A percentile compares a stretch with the other conserved stretches of the same genome.
These are phyloP conservation scores for Vigna trinervia DNA, from an alignment of 306 rosid species.

Conservation along the genomic window DNA sequence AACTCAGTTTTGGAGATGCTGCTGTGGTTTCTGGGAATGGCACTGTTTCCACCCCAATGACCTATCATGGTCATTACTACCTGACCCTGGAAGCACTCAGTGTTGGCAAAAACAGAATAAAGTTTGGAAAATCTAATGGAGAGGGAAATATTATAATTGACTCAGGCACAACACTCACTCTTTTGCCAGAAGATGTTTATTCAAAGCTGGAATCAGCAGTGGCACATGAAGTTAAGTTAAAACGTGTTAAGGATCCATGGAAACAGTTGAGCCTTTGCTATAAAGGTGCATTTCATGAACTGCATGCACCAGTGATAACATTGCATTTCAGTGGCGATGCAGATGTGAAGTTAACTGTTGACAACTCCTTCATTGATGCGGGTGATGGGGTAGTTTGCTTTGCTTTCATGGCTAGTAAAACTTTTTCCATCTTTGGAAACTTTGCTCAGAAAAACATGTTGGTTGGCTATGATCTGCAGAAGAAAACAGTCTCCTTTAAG, in stretches of 20 bases:
- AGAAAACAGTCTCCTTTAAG: no score
- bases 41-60: slow-evolving; percentile 25
- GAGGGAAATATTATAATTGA: slow-evolving; percentile 51
- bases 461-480: no score
- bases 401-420: no score
- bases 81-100: neutral
- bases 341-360: no score
- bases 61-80: neutral
- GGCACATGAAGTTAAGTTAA: neutral
- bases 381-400: no score
- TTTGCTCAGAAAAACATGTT: no score
- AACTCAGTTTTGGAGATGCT: neutral
- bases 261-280: slow-evolving; percentile 38
- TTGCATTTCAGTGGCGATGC: no score
- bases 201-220: neutral
- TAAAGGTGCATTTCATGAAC: neutral
- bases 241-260: slow-evolving; percentile 5
- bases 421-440: no score
- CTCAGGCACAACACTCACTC: slow-evolving; percentile 44
- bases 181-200: neutral
- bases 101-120: neutral
- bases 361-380: no score
- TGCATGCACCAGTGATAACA: neutral
- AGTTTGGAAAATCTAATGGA: neutral
- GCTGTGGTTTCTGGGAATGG: neutral